Base-by-base conservation (phyloP, 441 rosid species). In the Gossypium davidsonii region DNA sequence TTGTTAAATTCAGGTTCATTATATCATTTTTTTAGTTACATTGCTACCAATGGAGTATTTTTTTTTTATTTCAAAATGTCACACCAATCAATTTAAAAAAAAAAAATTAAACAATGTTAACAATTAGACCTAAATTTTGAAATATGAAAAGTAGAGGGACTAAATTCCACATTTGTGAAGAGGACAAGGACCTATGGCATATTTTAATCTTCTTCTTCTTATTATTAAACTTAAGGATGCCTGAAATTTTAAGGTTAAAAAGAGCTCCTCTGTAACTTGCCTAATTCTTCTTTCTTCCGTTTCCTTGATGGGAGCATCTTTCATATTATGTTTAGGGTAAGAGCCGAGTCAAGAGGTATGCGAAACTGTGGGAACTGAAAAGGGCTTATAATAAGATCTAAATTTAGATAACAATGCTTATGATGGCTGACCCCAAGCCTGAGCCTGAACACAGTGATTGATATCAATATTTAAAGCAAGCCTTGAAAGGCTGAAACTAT, bases 371-470 rank as follows among this genome's bases (percentile, higher is more conserved):
- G 42, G 69, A 44, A 65, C 48, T 44, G 34, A 44, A 64, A 66
- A 66, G 39, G 56, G 70, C 57, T 66, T 66, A 46, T 46, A 46
- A 44, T 65, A 44, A 65, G 52, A 21, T 66, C 37, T 66, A 52
- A 20, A 14, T 46, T 44, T 14, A 44, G 55, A 44, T 64, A 26
- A 31, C 52, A 39, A 18, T 64, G 11, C 52, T 64, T 42, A 12
- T 65, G 6, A 44, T 46, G 37, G 70, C 37, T 66, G 71, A 67
- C 12, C 57, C n/a, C 37, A 0, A 7, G 11, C 57, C 71, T 25
- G 56, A 15, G 71, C 20, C 14, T 21, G 8, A 14, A 66, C 1
- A 46, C 14, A 46, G 6, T 48, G 12, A n/a, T 23, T 67, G 56
- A 25, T 34, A 14, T 25, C 57, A 15, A 67, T 25, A 48, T 48